Conservation (phyloP, 1,139 yeast genomes). For the Wickerhamiella pararugosa region DNA sequence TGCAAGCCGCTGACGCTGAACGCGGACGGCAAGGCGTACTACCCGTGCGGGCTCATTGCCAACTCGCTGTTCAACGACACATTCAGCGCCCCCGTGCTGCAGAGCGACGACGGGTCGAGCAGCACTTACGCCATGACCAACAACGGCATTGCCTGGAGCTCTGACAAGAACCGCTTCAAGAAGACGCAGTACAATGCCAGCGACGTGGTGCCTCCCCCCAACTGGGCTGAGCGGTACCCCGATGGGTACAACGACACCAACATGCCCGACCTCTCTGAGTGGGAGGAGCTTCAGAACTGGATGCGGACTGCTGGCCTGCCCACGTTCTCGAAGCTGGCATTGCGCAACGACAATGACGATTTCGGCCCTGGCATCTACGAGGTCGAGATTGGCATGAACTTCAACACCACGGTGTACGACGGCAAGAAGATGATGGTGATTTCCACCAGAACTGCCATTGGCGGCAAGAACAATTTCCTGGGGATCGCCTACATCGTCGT, state of each 20-base stretch:
- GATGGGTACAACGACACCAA: slow-evolving; percentile 75
- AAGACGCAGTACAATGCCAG: slow-evolving; percentile 55
- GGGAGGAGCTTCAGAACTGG: slow-evolving; percentile 93
- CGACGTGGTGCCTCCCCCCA: slow-evolving; percentile 89
- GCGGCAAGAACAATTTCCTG: slow-evolving; percentile 77
- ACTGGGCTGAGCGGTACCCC: slow-evolving; percentile 78
- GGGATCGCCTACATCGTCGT: slow-evolving; percentile 86
- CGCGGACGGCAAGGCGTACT: slow-evolving; percentile 41
- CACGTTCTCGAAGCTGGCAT: slow-evolving; percentile 64
- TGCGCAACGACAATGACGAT: slow-evolving; percentile 56
- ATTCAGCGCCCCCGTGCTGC: slow-evolving; percentile 34
- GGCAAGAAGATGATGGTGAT: slow-evolving; percentile 73
- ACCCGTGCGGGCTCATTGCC: slow-evolving; percentile 95
- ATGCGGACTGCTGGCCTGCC: slow-evolving; percentile 91
- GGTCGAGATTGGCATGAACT: slow-evolving; percentile 62
- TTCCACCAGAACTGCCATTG: slow-evolving; percentile 74
- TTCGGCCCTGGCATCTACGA: slow-evolving; percentile 57
- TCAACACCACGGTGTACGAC: slow-evolving; percentile 70
- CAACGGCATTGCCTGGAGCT: slow-evolving; percentile 72
- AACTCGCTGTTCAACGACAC: slow-evolving; percentile 89
- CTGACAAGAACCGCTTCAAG: slow-evolving; percentile 64
- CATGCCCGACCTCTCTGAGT: slow-evolving; percentile 61
- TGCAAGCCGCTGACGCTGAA: slow-evolving; percentile 68
- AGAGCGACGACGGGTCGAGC: slow-evolving; percentile 28
- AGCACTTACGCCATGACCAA: slow-evolving; percentile 47